Base-by-base conservation (phyloP, 2,329 filamentous ascomycete species). In the Ilyonectria destructans region DNA sequence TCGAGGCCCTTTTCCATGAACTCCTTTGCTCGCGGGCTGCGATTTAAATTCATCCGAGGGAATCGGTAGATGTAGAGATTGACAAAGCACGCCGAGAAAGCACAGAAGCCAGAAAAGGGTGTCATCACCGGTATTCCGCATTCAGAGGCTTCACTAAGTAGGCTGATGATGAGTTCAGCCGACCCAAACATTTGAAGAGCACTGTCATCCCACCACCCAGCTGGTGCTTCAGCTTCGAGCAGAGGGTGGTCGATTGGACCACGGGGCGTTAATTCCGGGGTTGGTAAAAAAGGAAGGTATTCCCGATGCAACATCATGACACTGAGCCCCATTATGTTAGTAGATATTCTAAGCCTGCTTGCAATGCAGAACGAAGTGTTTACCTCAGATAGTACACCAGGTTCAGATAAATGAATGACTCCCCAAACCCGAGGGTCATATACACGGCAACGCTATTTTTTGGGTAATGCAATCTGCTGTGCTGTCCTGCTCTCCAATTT, bases 61-160 rank as follows among this genome's bases (percentile, higher is more conserved):
- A 84, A 85, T 4, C 73, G 60, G 4, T 75, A 77, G 2, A 82
- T 76, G 64, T 85, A 85, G 0, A 82, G 68, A 29, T 83, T 84
- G 56, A 84, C 77, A 4, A 81, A 82, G 1, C 81, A 82, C 0
- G 83, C 83, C 0, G 83, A 84, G 43, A 85, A 85, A 2, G 81
- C 80, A 60, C 83, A 85, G n/a, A 85, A 84, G 0, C 83, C 84
- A 0, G 82, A 78, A 61, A 85, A 85, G 0, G 83, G 84, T 0
- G 82, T 84, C 65, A 79, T 75, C 0, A 84, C 72, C 1, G 79
- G 76, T 0, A 80, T 78, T 0, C 79, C 81, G 5, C 79, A 81
- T 9, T 82, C 80, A 0, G 77, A 79, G 0, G 82, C 77, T 15
- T 84, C 82, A n/a, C 78, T 76, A 0, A 85, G 73, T 0, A 85